Conservation (phyloP, 1,284 basidiomycete species). For the Neonothopanus nambi region DNA sequence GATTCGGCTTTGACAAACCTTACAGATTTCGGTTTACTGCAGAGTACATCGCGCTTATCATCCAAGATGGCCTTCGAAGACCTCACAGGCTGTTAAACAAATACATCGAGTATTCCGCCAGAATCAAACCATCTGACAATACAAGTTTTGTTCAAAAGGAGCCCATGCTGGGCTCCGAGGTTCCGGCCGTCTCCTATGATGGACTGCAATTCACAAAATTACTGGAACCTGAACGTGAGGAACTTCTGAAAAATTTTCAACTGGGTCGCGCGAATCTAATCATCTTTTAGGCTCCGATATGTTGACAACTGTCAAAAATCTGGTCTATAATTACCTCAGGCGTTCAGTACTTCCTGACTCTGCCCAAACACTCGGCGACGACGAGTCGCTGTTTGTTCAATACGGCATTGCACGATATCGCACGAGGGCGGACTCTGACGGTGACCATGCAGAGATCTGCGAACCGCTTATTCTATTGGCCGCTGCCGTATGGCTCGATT, state of each 20-base stretch:
- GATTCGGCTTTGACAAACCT: not conserved
- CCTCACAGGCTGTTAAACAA: not conserved
- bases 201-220: no score
- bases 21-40: slow-evolving; percentile 12
- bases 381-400: not conserved
- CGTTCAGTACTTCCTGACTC: no score
- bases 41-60: slow-evolving; percentile 1
- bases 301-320: no score
- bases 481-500: not conserved
- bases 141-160: no score
- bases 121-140: not conserved
- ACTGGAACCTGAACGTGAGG: no score
- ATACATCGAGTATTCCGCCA: not conserved
- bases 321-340: no score
- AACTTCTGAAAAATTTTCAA: no score
- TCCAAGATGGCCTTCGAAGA: slow-evolving; percentile 1
- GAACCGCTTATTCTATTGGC: slow-evolving; percentile 8
- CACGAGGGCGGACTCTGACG: no score
- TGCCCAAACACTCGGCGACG: not conserved
- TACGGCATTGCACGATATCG: not conserved
- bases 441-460: not conserved
- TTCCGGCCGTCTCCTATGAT: no score
- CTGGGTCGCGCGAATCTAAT: no score
- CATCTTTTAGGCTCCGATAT: no score
- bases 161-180: no score